Evolutionary conservation across 2,329 filamentous ascomycete genomes (phyloP), one percentile per base, ranked within the genome.

Genomic region (Xylariaceae sp.): DNA sequence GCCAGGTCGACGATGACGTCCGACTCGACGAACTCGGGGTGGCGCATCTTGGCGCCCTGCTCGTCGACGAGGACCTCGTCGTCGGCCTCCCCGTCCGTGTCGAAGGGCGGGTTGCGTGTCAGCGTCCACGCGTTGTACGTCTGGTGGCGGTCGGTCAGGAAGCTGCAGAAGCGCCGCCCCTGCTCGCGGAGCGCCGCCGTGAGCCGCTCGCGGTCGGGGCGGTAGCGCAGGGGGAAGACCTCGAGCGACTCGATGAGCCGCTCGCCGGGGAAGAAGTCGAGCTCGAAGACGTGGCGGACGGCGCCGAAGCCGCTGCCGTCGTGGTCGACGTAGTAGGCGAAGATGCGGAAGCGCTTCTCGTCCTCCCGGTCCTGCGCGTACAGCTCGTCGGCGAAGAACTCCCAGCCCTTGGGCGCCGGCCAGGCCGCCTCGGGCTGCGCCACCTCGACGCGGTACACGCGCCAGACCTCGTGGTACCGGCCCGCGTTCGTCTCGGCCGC

Each of bases 1-100:
- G 51, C 52, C n/a, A 65, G 49, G 23, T 65, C 60, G 3, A 65
- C 55, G 6, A 65, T 61, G n/a, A 65, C 58, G 16, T 65, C 59
- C 29, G 59, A 61, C 36, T 65, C 59, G 2, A 65, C 53, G 12
- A 58, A 60, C 39, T 63, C 59, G 0, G 57, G 57, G 18, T 63
- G 59, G 0, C 56, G 41, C 46, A 51, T 58, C 31, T 49, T 39
- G 11, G 59, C 55, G 12, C 52, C 43, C 24, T 51, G 49, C 17
- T 51, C 47, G 18, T 50, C 37, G 2, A 27, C 14, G 6, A 61
- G 47, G 4, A 58, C 56, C 38, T 60, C 59, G 0, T 49, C 46
- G 1, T 59, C 56, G 1, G 52, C 43, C 4, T 55, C 51, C 0
- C 27, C 12, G 8, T 10, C 35, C 3, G 35, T 44, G 16, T 53